Percentiles rank a stretch among this genome's conserved stretches.
Evolutionary conservation across 2,329 filamentous ascomycete genomes (phyloP).

Genomic region (Hypoxylon sp.): DNA sequence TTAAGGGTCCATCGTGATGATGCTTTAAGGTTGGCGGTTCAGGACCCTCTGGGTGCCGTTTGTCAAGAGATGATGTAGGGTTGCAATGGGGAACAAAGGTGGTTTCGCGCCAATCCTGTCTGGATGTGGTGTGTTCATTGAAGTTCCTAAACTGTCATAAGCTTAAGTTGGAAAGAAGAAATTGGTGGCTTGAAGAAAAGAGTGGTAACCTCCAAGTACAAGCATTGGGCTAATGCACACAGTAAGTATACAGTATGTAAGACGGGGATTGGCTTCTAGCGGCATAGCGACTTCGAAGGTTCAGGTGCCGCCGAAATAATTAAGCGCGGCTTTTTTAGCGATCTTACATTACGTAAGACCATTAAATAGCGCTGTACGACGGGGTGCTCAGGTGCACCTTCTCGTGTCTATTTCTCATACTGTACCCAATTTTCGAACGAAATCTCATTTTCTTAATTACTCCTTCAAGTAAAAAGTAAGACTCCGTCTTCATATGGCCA

Average conservation of each 20-base stretch:
- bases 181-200: conserved; percentile 6
- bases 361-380: neutral
- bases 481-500: conserved; percentile 9
- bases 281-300: neutral
- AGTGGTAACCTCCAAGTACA: neutral
- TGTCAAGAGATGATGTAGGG: conserved; percentile 36
- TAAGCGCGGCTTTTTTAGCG: conserved; percentile 11
- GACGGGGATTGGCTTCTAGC: conserved; percentile 9
- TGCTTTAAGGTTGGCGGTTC: conserved; percentile 28
- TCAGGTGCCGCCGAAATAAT: conserved; percentile 6
- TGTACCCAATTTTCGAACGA: conserved; percentile 1
- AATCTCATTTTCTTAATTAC: neutral
- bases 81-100: conserved; percentile 30
- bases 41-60: conserved; percentile 24
- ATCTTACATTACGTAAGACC: conserved; percentile 20
- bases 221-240: conserved; percentile 20
- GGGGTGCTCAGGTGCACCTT: neutral
- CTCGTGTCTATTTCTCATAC: neutral
- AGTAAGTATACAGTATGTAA: conserved; percentile 14
- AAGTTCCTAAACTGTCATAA: conserved; percentile 25
- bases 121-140: conserved; percentile 25
- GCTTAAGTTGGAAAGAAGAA: conserved; percentile 26
- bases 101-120: conserved; percentile 33
- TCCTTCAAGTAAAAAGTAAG: conserved; percentile 8
- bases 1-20: conserved; percentile 36